phyloP scores from a whole-genome alignment of 345 rosid species.

The Conringia planisiliqua region DNA sequence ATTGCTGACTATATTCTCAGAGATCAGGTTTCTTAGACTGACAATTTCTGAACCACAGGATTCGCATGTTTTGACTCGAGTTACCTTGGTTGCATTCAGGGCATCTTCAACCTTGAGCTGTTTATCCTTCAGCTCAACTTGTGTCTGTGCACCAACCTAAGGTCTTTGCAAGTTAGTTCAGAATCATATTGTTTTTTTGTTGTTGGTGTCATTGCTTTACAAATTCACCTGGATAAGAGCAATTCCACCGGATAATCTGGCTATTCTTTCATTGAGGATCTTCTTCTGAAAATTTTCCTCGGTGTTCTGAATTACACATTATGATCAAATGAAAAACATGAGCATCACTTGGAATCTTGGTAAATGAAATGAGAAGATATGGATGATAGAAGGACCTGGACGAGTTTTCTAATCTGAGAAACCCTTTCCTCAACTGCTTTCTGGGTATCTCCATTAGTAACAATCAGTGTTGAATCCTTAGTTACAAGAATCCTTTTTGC shows the following conservation, averaged over 20 bases:
- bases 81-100: constrained; percentile 90
- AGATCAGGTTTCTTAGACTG: constrained; percentile 26
- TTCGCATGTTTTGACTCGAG: constrained; percentile 6
- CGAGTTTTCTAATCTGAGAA: constrained; percentile 61
- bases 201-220: constrained; percentile 10
- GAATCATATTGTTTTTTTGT: not conserved
- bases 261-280: constrained; percentile 83
- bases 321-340: not conserved
- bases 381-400: constrained; percentile 47
- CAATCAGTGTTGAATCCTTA: constrained; percentile 76
- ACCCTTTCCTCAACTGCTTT: constrained; percentile 71
- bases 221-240: constrained; percentile 74
- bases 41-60: constrained; percentile 7
- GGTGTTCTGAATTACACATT: constrained; percentile 53
- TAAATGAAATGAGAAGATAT: not conserved
- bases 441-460: constrained; percentile 65
- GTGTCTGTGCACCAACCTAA: constrained; percentile 93
- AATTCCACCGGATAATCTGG: constrained; percentile 78
- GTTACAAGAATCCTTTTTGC: constrained; percentile 69
- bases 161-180: constrained; percentile 14
- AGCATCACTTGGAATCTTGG: constrained; percentile 1
- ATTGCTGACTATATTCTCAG: constrained; percentile 67
- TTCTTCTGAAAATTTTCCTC: constrained; percentile 65
- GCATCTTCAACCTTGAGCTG: constrained; percentile 89
- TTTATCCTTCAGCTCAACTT: constrained; percentile 87